Evolutionary conservation across 1,139 yeast species (phyloP), one percentile per base, ranked within the genome.

Genomic region (Debaryomycetaceae sp.): DNA sequence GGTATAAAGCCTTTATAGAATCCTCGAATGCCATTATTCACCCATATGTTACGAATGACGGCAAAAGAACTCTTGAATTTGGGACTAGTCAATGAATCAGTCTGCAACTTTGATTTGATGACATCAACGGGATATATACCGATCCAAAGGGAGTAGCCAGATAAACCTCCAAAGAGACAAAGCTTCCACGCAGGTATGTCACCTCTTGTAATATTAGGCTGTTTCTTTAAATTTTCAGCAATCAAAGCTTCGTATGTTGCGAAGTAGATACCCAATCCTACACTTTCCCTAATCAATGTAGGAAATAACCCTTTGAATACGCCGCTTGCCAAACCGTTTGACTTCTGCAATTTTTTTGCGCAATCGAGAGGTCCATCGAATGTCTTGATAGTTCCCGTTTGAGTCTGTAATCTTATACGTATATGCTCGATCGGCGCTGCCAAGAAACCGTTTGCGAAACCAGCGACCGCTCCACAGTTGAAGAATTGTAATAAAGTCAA

Each of bases 361-460:
- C 95, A 85, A 59, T 87, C 96, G 30, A 87, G 58, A 1, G 98
- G 97, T 1, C 97, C 97, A 46, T 71, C 67, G 57, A 81, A 87
- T 14, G 55, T 50, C 49, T 66, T 65, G 38, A 70, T 66, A 11
- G 72, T 39, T 1, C 74, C 75, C 5, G 87, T 80, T 64, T 89
- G 97, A 4, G 95, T 86, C 65, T 90, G 98, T 52, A 90, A 74
- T 55, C 97, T 75, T 53, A 90, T 89, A 75, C 98, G 86, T 50
- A 91, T 80, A 60, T 89, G 97, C 62, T 91, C 98, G 51, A 91
- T 91, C 5, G 98, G 97, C 24, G 91, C 75, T 0, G 97, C 96
- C 53, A 91, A 66, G 47, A 89, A 80, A 2, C 95, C 88, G 68
- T 88, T 90, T 39, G 96, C 91, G 49, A 87, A 70, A 37, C 98